These are phyloP conservation scores for Handroanthus guayacan DNA, from an alignment of 257 asterid species.

Conservation along the genomic window DNA sequence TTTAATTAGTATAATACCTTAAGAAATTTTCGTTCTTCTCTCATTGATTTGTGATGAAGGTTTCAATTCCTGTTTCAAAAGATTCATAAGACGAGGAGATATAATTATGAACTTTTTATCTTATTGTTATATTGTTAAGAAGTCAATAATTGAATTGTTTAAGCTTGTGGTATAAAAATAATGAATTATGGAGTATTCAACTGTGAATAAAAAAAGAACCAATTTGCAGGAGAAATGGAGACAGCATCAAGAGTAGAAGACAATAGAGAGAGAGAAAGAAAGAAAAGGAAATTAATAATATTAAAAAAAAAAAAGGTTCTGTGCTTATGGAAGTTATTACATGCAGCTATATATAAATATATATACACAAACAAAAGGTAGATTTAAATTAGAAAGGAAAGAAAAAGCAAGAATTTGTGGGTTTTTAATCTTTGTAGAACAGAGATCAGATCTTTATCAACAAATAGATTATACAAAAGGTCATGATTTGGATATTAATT, in stretches of 20 bases:
- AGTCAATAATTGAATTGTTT: conserved; percentile 41
- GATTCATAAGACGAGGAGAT: conserved; percentile 30
- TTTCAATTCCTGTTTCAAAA: conserved; percentile 17
- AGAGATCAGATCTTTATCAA: conserved; percentile 39
- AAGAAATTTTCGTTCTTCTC: conserved; percentile 38
- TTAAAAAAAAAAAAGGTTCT: too few relatives aligned
- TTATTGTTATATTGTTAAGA: background rate
- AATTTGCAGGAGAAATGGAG: conserved; percentile 72
- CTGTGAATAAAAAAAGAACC: conserved; percentile 42
- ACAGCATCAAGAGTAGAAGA: conserved; percentile 44
- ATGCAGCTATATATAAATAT: too few relatives aligned
- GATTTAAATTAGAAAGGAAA: conserved; percentile 34
- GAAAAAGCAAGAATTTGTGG: background rate
- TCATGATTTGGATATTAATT: background rate
- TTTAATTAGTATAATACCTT: conserved; percentile 47
- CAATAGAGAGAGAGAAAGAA: too few relatives aligned
- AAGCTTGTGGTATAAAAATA: conserved; percentile 39
- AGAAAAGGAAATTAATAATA: too few relatives aligned
- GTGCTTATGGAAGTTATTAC: too few relatives aligned
- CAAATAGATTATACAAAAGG: background rate
- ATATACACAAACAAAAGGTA: too few relatives aligned
- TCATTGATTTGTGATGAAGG: conserved; percentile 52
- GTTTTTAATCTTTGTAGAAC: background rate
- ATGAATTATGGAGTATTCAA: conserved; percentile 39
- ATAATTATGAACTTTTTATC: conserved; percentile 24